A percentile compares a stretch with the other conserved stretches of the same genome.
Evolutionary conservation across 768 basidiomycete species (phyloP).

Genomic region (Dendrothele bispora): DNA sequence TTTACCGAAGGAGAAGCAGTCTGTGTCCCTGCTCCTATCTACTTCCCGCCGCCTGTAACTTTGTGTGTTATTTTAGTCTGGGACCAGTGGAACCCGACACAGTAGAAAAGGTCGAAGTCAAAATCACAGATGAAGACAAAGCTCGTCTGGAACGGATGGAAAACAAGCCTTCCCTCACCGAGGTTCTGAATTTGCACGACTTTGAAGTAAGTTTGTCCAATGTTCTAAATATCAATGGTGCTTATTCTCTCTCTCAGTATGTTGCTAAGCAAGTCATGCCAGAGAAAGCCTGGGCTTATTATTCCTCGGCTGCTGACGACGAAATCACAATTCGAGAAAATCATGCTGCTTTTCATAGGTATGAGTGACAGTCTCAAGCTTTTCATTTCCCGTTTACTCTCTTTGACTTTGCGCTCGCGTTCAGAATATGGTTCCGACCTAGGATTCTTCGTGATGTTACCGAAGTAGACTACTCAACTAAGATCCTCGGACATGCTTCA

Average conservation of each 20-base stretch:
- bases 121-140: slow-evolving; percentile 70
- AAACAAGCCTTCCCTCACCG: slow-evolving; percentile 69
- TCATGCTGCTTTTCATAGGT: slow-evolving; percentile 90
- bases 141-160: slow-evolving; percentile 60
- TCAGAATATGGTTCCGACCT: slow-evolving; percentile 87
- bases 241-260: slow-evolving; percentile 42
- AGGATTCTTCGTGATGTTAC: slow-evolving; percentile 83
- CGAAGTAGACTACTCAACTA: slow-evolving; percentile 82
- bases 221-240: neutral
- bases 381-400: neutral
- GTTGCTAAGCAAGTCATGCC: slow-evolving; percentile 81
- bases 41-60: neutral
- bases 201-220: slow-evolving; percentile 65
- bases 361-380: neutral
- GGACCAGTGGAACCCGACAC: slow-evolving; percentile 74
- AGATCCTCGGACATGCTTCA: slow-evolving; percentile 73
- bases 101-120: slow-evolving; percentile 59
- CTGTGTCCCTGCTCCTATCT: slow-evolving; percentile 15
- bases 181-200: slow-evolving; percentile 89
- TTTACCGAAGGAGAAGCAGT: slow-evolving; percentile 86
- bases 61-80: slow-evolving; percentile 40
- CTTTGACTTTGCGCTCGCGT: neutral
- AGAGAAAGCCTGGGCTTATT: slow-evolving; percentile 94
- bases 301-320: slow-evolving; percentile 95
- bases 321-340: slow-evolving; percentile 91